phyloP scores from a whole-genome alignment of 441 rosid genomes.

The Euphorbia corollata region DNA sequence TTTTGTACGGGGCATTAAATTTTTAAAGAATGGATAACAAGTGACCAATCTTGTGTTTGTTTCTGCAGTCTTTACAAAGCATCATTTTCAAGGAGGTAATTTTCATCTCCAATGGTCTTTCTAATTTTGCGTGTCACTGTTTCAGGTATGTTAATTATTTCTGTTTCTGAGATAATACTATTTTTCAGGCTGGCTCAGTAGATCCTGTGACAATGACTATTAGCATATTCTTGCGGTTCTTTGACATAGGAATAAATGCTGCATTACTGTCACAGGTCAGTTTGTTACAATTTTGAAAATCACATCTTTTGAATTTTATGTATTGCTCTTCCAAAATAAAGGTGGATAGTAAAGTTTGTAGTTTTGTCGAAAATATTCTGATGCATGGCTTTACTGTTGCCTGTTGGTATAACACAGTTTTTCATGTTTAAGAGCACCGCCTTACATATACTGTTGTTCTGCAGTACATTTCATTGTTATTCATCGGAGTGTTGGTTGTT shows the following conservation, averaged over 20 bases:
- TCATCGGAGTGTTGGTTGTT: slow-evolving; percentile 89
- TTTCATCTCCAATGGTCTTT: slow-evolving; percentile 13
- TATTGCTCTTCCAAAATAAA: not conserved
- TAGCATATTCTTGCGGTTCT: slow-evolving; percentile 88
- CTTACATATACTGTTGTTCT: slow-evolving; percentile 21
- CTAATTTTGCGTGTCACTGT: slow-evolving; percentile 13
- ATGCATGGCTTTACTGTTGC: not conserved
- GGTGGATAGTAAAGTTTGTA: not conserved
- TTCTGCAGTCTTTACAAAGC: slow-evolving; percentile 95
- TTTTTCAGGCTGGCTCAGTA: slow-evolving; percentile 85
- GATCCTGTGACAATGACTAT: slow-evolving; percentile 96
- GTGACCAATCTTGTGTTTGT: slow-evolving; percentile 27
- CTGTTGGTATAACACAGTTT: not conserved
- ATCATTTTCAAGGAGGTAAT: slow-evolving; percentile 97
- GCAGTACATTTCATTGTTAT: slow-evolving; percentile 90
- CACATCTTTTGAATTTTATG: not conserved
- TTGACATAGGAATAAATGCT: slow-evolving; percentile 95
- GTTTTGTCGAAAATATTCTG: not conserved
- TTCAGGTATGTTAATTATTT: not conserved
- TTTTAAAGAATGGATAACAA: slow-evolving; percentile 7
- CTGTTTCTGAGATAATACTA: slow-evolving; percentile 15
- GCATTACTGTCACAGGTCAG: slow-evolving; percentile 87
- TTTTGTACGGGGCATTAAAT: not conserved
- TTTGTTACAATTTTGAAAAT: slow-evolving; percentile 5
- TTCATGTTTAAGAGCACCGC: slow-evolving; percentile 13